These are phyloP conservation scores for Bocquillonia castaneifolia DNA, from an alignment of 441 rosid species.

Conservation along the genomic window DNA sequence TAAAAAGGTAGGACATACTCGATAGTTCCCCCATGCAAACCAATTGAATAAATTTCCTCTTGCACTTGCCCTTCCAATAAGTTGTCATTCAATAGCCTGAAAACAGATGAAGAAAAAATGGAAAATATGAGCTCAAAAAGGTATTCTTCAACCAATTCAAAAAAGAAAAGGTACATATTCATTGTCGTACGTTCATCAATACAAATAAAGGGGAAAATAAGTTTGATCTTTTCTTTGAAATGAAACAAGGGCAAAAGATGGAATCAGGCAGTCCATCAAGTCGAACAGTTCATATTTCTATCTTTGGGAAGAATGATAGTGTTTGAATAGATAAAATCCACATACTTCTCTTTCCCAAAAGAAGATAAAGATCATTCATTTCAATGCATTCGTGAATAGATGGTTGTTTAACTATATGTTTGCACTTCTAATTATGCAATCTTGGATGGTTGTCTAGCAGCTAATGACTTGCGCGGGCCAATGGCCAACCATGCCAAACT, in stretches of 20 bases:
- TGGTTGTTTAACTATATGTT: no score
- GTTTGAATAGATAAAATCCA: not conserved
- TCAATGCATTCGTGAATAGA: not conserved
- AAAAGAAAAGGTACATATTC: not conserved
- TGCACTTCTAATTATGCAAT: not conserved
- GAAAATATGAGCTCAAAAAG: not conserved
- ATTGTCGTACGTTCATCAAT: not conserved
- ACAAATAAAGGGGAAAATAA: not conserved
- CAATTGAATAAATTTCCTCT: slow-evolving; percentile 74
- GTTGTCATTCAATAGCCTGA: slow-evolving; percentile 69
- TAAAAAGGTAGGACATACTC: slow-evolving; percentile 52
- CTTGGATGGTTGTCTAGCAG: not conserved
- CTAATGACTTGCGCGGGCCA: not conserved
- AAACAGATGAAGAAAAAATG: slow-evolving; percentile 12
- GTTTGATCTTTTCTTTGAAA: not conserved
- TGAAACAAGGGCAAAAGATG: not conserved
- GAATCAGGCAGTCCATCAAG: not conserved
- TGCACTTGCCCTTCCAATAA: slow-evolving; percentile 80
- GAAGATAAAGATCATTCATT: not conserved
- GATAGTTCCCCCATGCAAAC: slow-evolving; percentile 87
- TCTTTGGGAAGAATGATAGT: not conserved
- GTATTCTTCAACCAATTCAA: no score
- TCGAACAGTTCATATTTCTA: not conserved
- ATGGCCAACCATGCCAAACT: not conserved
- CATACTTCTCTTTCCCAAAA: not conserved